Percentiles rank a stretch among this genome's conserved stretches.
Evolutionary conservation across 2,329 filamentous ascomycete genomes (phyloP).

Genomic region (Talaromyces sp.): DNA sequence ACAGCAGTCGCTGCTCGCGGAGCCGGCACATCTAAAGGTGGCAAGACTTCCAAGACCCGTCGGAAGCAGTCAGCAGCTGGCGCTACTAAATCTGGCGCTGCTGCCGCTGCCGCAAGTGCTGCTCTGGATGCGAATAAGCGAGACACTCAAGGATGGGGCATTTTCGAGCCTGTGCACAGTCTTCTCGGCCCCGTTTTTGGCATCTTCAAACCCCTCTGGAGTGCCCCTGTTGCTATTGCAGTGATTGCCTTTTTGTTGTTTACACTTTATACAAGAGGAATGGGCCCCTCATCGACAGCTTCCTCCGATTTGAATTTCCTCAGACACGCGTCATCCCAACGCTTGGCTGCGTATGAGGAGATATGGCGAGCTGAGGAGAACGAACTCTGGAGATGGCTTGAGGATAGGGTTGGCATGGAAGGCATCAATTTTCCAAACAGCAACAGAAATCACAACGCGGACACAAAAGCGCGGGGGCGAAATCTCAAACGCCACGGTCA

Average conservation of each 20-base stretch:
- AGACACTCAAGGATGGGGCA: slow-evolving; percentile 64
- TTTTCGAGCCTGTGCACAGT: slow-evolving; percentile 72
- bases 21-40: slow-evolving; percentile 43
- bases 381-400: slow-evolving; percentile 89
- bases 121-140: slow-evolving; percentile 37
- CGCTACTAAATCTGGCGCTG: slow-evolving; percentile 33
- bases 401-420: slow-evolving; percentile 77
- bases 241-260: slow-evolving; percentile 71
- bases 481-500: slow-evolving; percentile 33
- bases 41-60: slow-evolving; percentile 57
- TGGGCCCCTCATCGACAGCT: slow-evolving; percentile 33
- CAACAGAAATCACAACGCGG: slow-evolving; percentile 30
- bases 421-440: slow-evolving; percentile 40
- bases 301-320: slow-evolving; percentile 38
- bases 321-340: slow-evolving; percentile 54
- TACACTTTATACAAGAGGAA: slow-evolving; percentile 65
- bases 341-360: slow-evolving; percentile 82
- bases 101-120: slow-evolving; percentile 44
- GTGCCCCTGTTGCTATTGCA: slow-evolving; percentile 72
- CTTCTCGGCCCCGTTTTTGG: slow-evolving; percentile 68
- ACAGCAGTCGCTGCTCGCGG: slow-evolving; percentile 63
- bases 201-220: slow-evolving; percentile 67
- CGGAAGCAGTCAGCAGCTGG: slow-evolving; percentile 52
- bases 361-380: slow-evolving; percentile 87
- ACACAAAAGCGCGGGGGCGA: slow-evolving; percentile 41